Conservation (phyloP, 345 rosid genomes). For the Raphanus raphanistrum region DNA sequence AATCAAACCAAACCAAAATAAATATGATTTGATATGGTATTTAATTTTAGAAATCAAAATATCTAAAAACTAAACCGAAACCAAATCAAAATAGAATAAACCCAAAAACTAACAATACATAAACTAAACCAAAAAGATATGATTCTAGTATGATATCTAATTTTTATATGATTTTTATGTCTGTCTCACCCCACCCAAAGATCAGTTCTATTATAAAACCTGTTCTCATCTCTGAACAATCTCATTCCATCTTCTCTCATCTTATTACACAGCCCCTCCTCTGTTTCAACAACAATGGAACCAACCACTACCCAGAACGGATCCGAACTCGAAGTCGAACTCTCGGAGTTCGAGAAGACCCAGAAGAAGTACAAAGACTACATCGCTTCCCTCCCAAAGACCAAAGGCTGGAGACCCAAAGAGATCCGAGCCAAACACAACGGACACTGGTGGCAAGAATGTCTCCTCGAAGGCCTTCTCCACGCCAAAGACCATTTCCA, state of each 20-base stretch:
- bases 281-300: slow-evolving; percentile 14
- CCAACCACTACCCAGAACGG: slow-evolving; percentile 1
- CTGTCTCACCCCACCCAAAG: too few relatives aligned
- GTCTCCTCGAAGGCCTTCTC: slow-evolving; percentile 41
- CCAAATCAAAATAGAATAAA: too few relatives aligned
- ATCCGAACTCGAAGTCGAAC: slow-evolving; percentile 13
- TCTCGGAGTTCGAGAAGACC: slow-evolving; percentile 34
- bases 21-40: too few relatives aligned
- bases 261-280: not conserved
- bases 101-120: too few relatives aligned
- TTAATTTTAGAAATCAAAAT: too few relatives aligned
- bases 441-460: slow-evolving; percentile 43
- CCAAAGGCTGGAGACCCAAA: slow-evolving; percentile 42
- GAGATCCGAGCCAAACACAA: slow-evolving; percentile 30
- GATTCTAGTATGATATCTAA: too few relatives aligned
- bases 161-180: too few relatives aligned
- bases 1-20: too few relatives aligned
- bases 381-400: slow-evolving; percentile 33
- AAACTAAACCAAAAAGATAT: too few relatives aligned
- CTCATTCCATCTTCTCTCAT: slow-evolving; percentile 6
- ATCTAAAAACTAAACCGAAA: too few relatives aligned
- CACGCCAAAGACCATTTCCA: slow-evolving; percentile 40
- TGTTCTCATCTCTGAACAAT: slow-evolving; percentile 5
- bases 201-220: not conserved
- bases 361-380: slow-evolving; percentile 36